Conservation (phyloP, 768 basidiomycete genomes). For the Podaxis pistillaris region DNA sequence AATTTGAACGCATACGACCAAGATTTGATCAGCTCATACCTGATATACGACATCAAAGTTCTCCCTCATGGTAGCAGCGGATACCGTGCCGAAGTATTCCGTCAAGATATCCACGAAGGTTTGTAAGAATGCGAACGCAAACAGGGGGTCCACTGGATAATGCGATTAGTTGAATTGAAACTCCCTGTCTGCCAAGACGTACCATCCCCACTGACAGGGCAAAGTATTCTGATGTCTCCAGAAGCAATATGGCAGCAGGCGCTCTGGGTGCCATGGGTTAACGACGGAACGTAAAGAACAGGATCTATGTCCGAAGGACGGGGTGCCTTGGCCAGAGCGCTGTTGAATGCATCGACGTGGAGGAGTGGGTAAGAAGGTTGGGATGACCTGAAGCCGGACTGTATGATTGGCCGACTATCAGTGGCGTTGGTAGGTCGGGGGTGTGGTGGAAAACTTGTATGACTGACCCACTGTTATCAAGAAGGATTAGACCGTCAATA, state of each 20-base stretch:
- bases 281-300: slow-evolving; percentile 63
- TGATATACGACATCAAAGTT: slow-evolving; percentile 97
- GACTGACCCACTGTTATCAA: slow-evolving; percentile 72
- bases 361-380: slow-evolving; percentile 77
- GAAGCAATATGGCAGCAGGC: slow-evolving; percentile 83
- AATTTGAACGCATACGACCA: slow-evolving; percentile 12
- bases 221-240: slow-evolving; percentile 75
- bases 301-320: slow-evolving; percentile 64
- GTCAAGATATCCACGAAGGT: slow-evolving; percentile 79
- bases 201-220: slow-evolving; percentile 86
- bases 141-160: slow-evolving; percentile 76
- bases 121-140: slow-evolving; percentile 86
- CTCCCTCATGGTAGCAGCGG: slow-evolving; percentile 76
- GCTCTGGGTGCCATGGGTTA: slow-evolving; percentile 49
- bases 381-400: slow-evolving; percentile 83
- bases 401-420: slow-evolving; percentile 73
- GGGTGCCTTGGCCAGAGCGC: slow-evolving; percentile 57
- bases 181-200: slow-evolving; percentile 27
- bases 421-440: slow-evolving; percentile 21
- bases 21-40: slow-evolving; percentile 37
- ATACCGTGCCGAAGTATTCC: slow-evolving; percentile 88
- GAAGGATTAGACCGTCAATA: slow-evolving; percentile 79
- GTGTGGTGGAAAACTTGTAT: slow-evolving; percentile 12
- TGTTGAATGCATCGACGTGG: slow-evolving; percentile 84
- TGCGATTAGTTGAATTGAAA: slow-evolving; percentile 15